A percentile compares a stretch with the other conserved stretches of the same genome.
Evolutionary conservation across 192 early-diverging fungal species (phyloP).

Genomic region (Phlyctochytrium planicorne): DNA sequence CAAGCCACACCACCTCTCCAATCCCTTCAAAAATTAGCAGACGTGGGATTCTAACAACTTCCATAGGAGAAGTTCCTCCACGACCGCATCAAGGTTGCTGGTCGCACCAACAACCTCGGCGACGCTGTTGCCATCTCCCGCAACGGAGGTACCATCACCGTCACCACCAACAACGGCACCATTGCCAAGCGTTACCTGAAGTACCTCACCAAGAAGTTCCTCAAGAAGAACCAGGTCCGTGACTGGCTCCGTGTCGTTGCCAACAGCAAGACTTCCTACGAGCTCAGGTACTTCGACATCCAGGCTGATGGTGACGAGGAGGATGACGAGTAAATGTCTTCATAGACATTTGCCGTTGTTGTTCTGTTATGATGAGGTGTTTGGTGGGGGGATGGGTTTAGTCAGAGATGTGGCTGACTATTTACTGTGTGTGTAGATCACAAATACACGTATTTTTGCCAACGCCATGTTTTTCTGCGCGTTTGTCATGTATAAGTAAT

Average conservation of each 20-base stretch:
- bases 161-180: conserved; percentile 66
- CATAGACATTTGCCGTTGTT: no score
- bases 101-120: conserved; percentile 93
- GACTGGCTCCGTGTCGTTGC: conserved; percentile 98
- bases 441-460: no score
- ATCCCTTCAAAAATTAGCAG: not conserved
- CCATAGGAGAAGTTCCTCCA: conserved; percentile 93
- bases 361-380: no score
- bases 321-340: conserved; percentile 53
- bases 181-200: conserved; percentile 99
- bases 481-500: no score
- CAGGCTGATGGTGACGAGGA: conserved; percentile 72
- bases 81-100: conserved; percentile 97
- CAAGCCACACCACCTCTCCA: conserved; percentile 1
- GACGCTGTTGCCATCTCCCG: conserved; percentile 83
- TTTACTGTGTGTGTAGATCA: no score
- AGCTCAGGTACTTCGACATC: conserved; percentile 96
- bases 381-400: no score
- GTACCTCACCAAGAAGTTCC: conserved; percentile 99
- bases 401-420: no score
- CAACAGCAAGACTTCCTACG: conserved; percentile 83
- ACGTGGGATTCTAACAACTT: no score
- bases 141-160: conserved; percentile 67
- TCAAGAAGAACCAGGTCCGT: conserved; percentile 99
- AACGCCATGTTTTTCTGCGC: no score